Evolutionary conservation across 352 stramenopile species (phyloP).

Genomic region (Phytophthora citricola): DNA sequence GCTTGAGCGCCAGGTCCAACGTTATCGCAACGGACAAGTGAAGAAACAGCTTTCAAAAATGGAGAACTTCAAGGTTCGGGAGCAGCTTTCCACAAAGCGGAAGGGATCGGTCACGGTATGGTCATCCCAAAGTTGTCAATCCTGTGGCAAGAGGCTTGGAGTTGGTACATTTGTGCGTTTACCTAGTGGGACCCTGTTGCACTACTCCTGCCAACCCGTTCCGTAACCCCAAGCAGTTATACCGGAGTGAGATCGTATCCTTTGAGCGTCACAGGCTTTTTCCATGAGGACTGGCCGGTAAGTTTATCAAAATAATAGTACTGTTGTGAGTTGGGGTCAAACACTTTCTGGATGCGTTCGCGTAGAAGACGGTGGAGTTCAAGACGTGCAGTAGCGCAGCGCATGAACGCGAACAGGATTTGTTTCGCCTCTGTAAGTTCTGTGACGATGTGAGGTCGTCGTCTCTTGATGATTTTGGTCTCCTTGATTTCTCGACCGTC

Average conservation of each 20-base stretch:
- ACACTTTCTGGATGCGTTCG: conserved; percentile 74
- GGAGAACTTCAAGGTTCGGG: conserved; percentile 84
- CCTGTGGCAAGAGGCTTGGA: conserved; percentile 75
- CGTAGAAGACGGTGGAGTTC: conserved; percentile 51
- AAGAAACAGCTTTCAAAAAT: conserved; percentile 90
- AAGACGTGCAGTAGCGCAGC: conserved; percentile 53
- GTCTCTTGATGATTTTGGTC: conserved; percentile 46
- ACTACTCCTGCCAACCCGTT: conserved; percentile 79
- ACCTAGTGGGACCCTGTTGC: conserved; percentile 60
- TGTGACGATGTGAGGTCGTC: conserved; percentile 55
- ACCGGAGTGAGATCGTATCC: conserved; percentile 46
- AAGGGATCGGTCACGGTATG: conserved; percentile 80
- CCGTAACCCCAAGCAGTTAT: conserved; percentile 23
- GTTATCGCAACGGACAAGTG: conserved; percentile 81
- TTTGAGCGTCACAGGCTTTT: conserved; percentile 65
- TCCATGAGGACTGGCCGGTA: conserved; percentile 79
- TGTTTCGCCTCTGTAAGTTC: conserved; percentile 43
- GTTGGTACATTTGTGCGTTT: conserved; percentile 77
- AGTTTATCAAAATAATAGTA: conserved; percentile 88
- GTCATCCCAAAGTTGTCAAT: conserved; percentile 75
- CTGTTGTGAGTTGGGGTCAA: conserved; percentile 63
- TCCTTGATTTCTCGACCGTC: conserved; percentile 52
- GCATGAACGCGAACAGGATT: conserved; percentile 55
- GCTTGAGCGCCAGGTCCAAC: conserved; percentile 77
- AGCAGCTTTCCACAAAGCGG: conserved; percentile 66